Base-by-base conservation (phyloP, 306 rosid genomes). In the Herpetospermum pedunculosum region DNA sequence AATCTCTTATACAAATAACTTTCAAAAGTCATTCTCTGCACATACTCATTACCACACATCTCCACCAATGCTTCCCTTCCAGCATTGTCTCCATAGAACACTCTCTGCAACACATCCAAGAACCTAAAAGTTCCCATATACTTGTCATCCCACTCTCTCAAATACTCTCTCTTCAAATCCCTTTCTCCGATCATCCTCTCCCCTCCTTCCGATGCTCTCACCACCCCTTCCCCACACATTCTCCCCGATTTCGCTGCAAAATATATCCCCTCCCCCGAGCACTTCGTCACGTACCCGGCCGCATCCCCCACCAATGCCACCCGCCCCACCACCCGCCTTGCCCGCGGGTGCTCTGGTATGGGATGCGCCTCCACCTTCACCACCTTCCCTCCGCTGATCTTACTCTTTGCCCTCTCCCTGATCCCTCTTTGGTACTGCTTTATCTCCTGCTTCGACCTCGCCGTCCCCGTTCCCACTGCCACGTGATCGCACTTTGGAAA, bases 381-480 rank as follows among this genome's bases (percentile, higher is more conserved):
- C 65, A 92, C 88, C 58, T 80, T 85, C 0, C 98, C 97, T 6
- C 93, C 97, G 53, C 79, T 44, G 76, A 90, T 92, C 77, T 92
- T 92, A 0, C 76, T 9, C 19, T 8, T 69, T 21, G 78, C 92
- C 23, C 98, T 80, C 0, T 88, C 90, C 16, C 97, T 79, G 6
- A 90, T 92, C 2, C 80, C 97, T 3, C 80, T 79, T 34, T 92
- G 98, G 88, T 75, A 87, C 73, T 41, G 0, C 75, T 84, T 92
- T 3, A 92, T 92, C 30, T 87, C 88, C 57, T 78, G 84, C 58
- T 88, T 92, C 8, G 83, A 79, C 18, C 87, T 64, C 32, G 87
- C 92, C 2, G 98, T 92, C 19, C 97, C 98, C 0, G 97, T 92
- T 2, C 98, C 97, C 73, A 93, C 98, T 18, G 97, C 98, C 89